Base-by-base conservation (phyloP, 805 yeast species). In the Torulaspora microellipsoides region DNA sequence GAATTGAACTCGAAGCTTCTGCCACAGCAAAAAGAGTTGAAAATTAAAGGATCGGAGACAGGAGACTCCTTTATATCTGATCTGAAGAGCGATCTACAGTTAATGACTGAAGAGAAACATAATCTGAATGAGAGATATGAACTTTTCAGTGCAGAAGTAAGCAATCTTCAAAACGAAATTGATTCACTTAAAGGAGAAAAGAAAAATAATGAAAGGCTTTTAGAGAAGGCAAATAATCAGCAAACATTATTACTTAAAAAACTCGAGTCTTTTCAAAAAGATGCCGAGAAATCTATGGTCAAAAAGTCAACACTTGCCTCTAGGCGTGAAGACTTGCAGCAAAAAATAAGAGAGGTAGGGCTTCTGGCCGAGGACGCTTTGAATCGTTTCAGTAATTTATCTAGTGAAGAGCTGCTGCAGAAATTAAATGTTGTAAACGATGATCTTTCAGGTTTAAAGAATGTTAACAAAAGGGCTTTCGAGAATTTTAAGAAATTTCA, bases 361-460 rank as follows among this genome's bases (percentile, higher is more conserved):
- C 85, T 85, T 3, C 69, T 91, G 13, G 91, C 96, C 0, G 96
- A 89, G 55, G 89, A 85, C 42, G 89, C 93, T 0, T 80, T 86
- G 51, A 72, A 71, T 11, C 58, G 64, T 28, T 77, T 71, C 54
- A 73, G 71, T 29, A 60, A 66, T 29, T 53, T 68, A 14, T 58
- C 67, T 2, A 77, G 87, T 9, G 79, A 77, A 31, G 70, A 73
- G 6, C 62, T 90, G 27, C 62, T 85, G 38, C 55, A 62, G 12
- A 68, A 73, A 41, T 69, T 88, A 47, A 80, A 77, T 40, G 64
- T 64, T 23, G 75, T 78, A 6, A 78, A 81, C 33, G 76, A 75
- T 29, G 76, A 75, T 25, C 67, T 91, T 31, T 75, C 78, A 34
- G 72, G 77, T 52, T 83, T 77, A 60, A 76, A 78, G 17, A 95